These are phyloP conservation scores for Parathielavia appendiculata DNA, from an alignment of 495 filamentous ascomycete genomes.

Conservation along the genomic window DNA sequence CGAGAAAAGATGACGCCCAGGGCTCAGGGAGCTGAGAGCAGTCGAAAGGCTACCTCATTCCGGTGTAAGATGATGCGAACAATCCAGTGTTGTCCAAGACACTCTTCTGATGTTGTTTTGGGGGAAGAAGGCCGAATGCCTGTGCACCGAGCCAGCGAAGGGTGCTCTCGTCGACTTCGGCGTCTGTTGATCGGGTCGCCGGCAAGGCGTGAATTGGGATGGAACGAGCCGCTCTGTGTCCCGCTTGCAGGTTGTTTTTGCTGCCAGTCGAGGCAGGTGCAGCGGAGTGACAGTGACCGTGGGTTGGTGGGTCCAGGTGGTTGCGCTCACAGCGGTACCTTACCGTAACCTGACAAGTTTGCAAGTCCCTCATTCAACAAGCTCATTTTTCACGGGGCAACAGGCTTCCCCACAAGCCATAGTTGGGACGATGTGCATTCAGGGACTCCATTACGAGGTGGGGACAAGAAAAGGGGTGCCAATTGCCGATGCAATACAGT, in stretches of 20 bases:
- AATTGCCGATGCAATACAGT: not conserved
- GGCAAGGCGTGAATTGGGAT: constrained; percentile 15
- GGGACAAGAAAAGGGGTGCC: constrained; percentile 5
- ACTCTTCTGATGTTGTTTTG: constrained; percentile 1
- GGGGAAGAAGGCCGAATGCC: not conserved
- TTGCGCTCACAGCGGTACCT: constrained; percentile 5
- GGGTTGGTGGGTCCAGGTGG: constrained; percentile 14
- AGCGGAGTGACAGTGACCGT: constrained; percentile 14
- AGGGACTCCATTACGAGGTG: constrained; percentile 8
- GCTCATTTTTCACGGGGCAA: constrained; percentile 25
- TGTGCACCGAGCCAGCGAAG: constrained; percentile 8
- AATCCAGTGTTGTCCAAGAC: constrained; percentile 20
- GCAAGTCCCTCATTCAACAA: constrained; percentile 10
- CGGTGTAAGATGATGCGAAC: constrained; percentile 26
- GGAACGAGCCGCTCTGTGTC: constrained; percentile 5
- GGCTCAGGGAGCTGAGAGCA: constrained; percentile 51
- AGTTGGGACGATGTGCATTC: constrained; percentile 5
- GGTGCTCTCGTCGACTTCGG: constrained; percentile 5
- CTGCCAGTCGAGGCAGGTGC: not conserved
- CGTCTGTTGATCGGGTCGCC: constrained; percentile 16
- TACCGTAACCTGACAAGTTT: not conserved
- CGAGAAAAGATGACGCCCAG: constrained; percentile 14
- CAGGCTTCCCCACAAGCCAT: constrained; percentile 2
- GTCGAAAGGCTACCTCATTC: constrained; percentile 49
- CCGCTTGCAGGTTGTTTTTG: constrained; percentile 21